phyloP scores from a whole-genome alignment of 2,329 filamentous ascomycete species.

The Coniochaeta prunicola region DNA sequence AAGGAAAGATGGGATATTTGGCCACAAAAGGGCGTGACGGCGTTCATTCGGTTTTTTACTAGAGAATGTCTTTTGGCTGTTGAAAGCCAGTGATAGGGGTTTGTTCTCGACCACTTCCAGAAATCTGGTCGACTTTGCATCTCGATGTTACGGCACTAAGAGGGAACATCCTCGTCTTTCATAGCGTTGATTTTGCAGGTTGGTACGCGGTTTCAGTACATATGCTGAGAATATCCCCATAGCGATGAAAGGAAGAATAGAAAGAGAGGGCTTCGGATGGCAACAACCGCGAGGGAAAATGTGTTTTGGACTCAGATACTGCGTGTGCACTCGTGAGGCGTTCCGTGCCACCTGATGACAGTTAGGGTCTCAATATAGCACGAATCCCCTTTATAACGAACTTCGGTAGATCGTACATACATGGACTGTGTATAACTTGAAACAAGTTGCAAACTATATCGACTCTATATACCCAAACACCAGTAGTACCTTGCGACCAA shows the following conservation, averaged over 20 bases:
- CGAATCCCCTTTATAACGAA: not conserved
- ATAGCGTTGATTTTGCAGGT: not conserved
- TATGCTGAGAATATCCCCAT: not conserved
- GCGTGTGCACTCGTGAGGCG: not conserved
- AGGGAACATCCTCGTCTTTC: not conserved
- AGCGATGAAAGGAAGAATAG: not conserved
- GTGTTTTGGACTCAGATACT: not conserved
- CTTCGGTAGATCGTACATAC: not conserved
- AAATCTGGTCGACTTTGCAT: not conserved
- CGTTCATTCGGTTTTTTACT: not conserved
- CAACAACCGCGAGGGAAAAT: not conserved
- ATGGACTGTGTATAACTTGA: not conserved
- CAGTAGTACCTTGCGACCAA: too few species aligned
- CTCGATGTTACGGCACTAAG: not conserved
- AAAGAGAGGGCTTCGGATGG: not conserved
- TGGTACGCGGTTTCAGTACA: not conserved
- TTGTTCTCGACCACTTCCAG: not conserved
- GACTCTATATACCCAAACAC: not conserved
- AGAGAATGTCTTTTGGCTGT: not conserved
- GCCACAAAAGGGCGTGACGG: not conserved
- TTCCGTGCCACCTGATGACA: not conserved
- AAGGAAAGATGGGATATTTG: not conserved
- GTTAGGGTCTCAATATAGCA: not conserved
- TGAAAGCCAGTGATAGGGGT: not conserved
- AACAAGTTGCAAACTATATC: not conserved